Evolutionary conservation across 495 filamentous ascomycete genomes (phyloP).

Genomic region (Aspergillus bridgeri): DNA sequence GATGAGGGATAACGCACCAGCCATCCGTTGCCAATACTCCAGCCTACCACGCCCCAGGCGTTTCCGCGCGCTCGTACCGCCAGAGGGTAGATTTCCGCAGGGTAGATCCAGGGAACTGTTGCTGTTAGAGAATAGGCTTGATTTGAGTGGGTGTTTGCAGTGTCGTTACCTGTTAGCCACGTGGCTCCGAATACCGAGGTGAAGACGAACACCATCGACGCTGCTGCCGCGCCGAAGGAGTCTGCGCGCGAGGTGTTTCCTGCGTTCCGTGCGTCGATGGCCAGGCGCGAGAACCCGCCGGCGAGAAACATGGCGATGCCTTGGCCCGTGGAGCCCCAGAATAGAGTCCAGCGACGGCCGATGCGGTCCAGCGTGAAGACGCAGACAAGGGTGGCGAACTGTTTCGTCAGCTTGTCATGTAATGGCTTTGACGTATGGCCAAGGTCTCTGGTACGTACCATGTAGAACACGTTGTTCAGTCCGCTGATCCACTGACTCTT

Average conservation of each 20-base stretch:
- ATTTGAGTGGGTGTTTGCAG: too few relatives aligned
- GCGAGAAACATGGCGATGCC: constrained; percentile 60
- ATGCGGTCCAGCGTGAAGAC: constrained; percentile 68
- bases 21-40: constrained; percentile 71
- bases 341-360: constrained; percentile 64
- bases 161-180: constrained; percentile 52
- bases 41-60: constrained; percentile 72
- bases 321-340: constrained; percentile 63
- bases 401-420: background rate
- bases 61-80: constrained; percentile 67
- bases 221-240: constrained; percentile 59
- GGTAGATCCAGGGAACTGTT: constrained; percentile 63
- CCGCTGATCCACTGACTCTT: constrained; percentile 68
- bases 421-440: background rate
- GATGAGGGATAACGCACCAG: constrained; percentile 31
- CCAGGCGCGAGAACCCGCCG: constrained; percentile 51
- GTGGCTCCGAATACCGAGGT: constrained; percentile 68
- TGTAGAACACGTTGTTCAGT: constrained; percentile 66
- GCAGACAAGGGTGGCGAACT: constrained; percentile 60
- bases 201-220: constrained; percentile 67
- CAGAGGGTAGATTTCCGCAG: constrained; percentile 69
- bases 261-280: constrained; percentile 48
- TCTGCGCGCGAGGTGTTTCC: constrained; percentile 42
- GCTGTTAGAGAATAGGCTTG: background rate
- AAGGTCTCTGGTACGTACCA: constrained; percentile 21